Percentiles rank a stretch among this genome's conserved stretches.
These are phyloP conservation scores for Diaporthe sp. DNA, from an alignment of 2,329 filamentous ascomycete species.

Conservation along the genomic window DNA sequence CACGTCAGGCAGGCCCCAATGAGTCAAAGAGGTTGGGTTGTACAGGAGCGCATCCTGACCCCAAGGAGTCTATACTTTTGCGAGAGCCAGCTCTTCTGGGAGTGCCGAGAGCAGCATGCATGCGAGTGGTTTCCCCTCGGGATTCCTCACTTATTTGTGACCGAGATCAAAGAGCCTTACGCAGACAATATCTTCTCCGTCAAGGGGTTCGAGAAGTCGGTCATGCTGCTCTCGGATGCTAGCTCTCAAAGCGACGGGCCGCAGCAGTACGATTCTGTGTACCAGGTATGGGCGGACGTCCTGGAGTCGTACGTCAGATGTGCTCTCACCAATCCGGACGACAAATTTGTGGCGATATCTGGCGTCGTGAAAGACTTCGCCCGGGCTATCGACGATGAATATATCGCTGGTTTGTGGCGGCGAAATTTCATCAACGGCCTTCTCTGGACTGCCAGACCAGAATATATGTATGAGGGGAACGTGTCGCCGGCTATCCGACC, in stretches of 20 bases:
- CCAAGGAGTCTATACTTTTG: conserved; percentile 34
- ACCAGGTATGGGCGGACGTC: conserved; percentile 34
- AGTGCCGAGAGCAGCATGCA: conserved; percentile 32
- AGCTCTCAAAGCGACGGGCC: neutral
- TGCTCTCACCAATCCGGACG: conserved; percentile 19
- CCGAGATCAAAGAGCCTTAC: neutral
- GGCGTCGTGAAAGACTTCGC: conserved; percentile 37
- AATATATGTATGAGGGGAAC: neutral
- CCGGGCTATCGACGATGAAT: conserved; percentile 13
- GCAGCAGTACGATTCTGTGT: conserved; percentile 9
- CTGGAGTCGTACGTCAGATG: conserved; percentile 24
- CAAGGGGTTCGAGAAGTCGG: conserved; percentile 20
- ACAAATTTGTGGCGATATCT: conserved; percentile 38
- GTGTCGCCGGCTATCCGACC: neutral
- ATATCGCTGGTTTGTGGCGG: conserved; percentile 37
- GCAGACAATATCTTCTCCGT: neutral
- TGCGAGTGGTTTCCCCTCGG: conserved; percentile 35
- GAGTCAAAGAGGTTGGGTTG: conserved; percentile 36
- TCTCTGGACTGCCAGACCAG: conserved; percentile 5
- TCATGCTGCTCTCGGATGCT: neutral
- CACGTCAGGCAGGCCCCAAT: conserved; percentile 20
- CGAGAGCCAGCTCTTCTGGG: conserved; percentile 36
- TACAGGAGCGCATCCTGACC: conserved; percentile 37
- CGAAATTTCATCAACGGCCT: conserved; percentile 30
- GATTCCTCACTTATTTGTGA: neutral